Conservation (phyloP, 2,329 filamentous ascomycete genomes). For the Clonostachys chloroleuca region DNA sequence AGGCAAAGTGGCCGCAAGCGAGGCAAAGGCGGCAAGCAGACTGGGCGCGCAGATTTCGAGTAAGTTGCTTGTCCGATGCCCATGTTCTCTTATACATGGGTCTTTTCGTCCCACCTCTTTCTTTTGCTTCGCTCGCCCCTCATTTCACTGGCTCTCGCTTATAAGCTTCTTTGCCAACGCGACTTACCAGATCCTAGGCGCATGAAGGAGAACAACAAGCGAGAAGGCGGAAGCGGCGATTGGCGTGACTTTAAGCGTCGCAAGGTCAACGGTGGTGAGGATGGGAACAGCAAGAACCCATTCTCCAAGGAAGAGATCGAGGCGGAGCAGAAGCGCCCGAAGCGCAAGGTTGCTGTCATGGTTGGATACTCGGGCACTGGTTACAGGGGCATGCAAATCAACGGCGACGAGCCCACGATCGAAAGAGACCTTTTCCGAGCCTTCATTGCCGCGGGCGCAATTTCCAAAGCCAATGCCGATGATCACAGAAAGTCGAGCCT, state of each 20-base stretch:
- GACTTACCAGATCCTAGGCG: conserved; percentile 28
- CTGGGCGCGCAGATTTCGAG: conserved; percentile 15
- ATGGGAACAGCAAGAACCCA: neutral
- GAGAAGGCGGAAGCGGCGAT: conserved; percentile 12
- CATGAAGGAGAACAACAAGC: conserved; percentile 10
- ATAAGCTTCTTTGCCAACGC: neutral
- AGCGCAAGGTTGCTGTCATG: conserved; percentile 93
- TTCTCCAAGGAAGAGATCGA: conserved; percentile 74
- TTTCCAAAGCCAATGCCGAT: conserved; percentile 93
- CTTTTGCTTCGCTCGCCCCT: neutral
- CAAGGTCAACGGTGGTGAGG: conserved; percentile 20
- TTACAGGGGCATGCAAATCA: conserved; percentile 96
- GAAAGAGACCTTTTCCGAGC: conserved; percentile 93
- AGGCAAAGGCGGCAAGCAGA: conserved; percentile 1
- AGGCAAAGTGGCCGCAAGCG: conserved; percentile 2
- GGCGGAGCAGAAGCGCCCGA: conserved; percentile 80
- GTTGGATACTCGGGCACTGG: conserved; percentile 95
- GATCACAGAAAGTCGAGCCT: conserved; percentile 96
- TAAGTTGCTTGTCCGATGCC: conserved; percentile 1
- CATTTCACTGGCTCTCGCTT: neutral
- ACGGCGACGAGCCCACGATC: conserved; percentile 80
- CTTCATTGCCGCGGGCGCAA: conserved; percentile 85
- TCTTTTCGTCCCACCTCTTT: too few species aligned
- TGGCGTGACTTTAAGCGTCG: conserved; percentile 35
- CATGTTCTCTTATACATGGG: neutral